These are phyloP conservation scores for Cephaloascus albidus DNA, from an alignment of 805 yeast genomes.

Conservation along the genomic window DNA sequence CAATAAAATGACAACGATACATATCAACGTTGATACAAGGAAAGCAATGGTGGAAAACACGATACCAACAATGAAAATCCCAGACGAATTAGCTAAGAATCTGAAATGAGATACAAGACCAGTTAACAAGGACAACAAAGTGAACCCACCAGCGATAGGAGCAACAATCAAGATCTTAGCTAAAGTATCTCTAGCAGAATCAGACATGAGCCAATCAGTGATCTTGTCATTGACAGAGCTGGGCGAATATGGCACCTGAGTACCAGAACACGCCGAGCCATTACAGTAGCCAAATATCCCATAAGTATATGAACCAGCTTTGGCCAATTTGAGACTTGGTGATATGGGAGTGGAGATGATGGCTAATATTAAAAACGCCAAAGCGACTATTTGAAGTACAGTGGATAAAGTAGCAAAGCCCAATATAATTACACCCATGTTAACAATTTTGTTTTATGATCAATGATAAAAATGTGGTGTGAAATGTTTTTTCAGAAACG, in stretches of 20 bases:
- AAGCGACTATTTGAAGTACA: conserved; percentile 37
- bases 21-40: conserved; percentile 41
- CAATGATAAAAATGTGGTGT: no score
- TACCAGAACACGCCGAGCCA: conserved; percentile 15
- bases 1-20: conserved; percentile 44
- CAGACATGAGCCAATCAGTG: conserved; percentile 40
- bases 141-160: conserved; percentile 62
- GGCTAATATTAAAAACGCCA: conserved; percentile 56
- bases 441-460: no score
- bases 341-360: conserved; percentile 56
- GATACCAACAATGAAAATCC: conserved; percentile 30
- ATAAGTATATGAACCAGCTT: conserved; percentile 33
- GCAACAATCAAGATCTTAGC: conserved; percentile 47
- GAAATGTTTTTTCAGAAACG: no score
- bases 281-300: conserved; percentile 66
- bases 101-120: conserved; percentile 15
- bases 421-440: conserved; percentile 19
- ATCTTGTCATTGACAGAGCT: conserved; percentile 13
- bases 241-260: conserved; percentile 35
- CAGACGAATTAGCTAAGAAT: not conserved
- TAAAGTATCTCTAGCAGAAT: conserved; percentile 37
- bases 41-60: conserved; percentile 40
- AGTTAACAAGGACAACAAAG: conserved; percentile 29
- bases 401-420: conserved; percentile 31
- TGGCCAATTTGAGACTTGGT: conserved; percentile 36